Percentiles rank a stretch among this genome's conserved stretches.
Conservation (phyloP, 2,329 filamentous ascomycete genomes). For the Pestalotiopsis sp. region DNA sequence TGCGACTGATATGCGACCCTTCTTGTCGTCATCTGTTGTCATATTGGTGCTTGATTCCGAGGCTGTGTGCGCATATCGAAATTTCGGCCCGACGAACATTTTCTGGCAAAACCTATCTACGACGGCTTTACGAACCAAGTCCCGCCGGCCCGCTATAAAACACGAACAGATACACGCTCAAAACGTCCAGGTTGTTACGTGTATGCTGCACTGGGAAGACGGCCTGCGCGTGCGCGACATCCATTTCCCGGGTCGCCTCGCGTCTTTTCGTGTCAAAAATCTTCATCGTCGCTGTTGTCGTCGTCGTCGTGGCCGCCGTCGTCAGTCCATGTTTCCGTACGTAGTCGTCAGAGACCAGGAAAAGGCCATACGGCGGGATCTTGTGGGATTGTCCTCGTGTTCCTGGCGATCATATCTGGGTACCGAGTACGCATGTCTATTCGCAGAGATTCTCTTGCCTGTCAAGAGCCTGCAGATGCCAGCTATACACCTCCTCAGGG, state of each 20-base stretch:
- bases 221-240: background rate
- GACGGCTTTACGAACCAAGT: background rate
- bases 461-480: no score
- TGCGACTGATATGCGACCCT: slow-evolving; percentile 4
- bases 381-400: background rate
- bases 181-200: background rate
- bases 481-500: no score
- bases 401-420: background rate
- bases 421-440: background rate
- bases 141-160: background rate
- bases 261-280: background rate
- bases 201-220: background rate
- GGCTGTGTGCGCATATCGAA: slow-evolving; percentile 7
- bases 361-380: background rate
- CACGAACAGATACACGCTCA: background rate
- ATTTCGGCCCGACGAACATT: slow-evolving; percentile 3
- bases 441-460: background rate
- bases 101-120: background rate
- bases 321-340: background rate
- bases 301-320: background rate
- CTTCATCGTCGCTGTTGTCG: background rate
- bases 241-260: background rate
- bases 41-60: background rate
- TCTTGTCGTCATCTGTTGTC: background rate
- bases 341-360: background rate